Conservation (phyloP, 1,284 basidiomycete species). For the Ceratobasidium sp. region DNA sequence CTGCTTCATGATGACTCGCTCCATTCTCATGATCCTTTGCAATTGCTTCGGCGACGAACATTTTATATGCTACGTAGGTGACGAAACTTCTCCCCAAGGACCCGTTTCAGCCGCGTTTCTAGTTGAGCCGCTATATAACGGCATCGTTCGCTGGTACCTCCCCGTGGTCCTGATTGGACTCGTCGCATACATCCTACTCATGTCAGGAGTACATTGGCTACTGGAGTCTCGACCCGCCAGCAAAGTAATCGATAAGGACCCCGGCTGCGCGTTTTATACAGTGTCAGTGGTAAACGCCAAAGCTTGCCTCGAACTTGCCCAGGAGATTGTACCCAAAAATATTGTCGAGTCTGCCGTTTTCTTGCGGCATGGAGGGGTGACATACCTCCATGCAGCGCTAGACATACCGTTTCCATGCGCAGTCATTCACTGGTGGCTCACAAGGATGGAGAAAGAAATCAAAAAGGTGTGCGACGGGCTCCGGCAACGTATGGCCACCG, state of each 20-base stretch:
- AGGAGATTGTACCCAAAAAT: too few relatives aligned
- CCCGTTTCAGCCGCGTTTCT: constrained; percentile 19
- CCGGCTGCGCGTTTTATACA: not conserved
- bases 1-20: constrained; percentile 38
- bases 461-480: constrained; percentile 16
- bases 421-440: constrained; percentile 35
- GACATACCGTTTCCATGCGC: constrained; percentile 30
- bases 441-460: constrained; percentile 36
- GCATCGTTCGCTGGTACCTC: constrained; percentile 38
- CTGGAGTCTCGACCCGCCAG: constrained; percentile 1
- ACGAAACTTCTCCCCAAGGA: constrained; percentile 14
- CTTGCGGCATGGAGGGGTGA: constrained; percentile 19
- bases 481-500: constrained; percentile 13
- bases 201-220: constrained; percentile 21
- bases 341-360: not conserved
- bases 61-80: constrained; percentile 24
- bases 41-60: constrained; percentile 23
- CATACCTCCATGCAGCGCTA: constrained; percentile 14
- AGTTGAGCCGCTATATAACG: constrained; percentile 31
- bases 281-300: not conserved
- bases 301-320: too few relatives aligned
- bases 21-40: constrained; percentile 39
- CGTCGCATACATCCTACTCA: constrained; percentile 26
- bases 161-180: constrained; percentile 21
- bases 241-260: not conserved